Evolutionary conservation across 352 stramenopile genomes (phyloP), one percentile per base, ranked within the genome.

Genomic region (Phytophthora citrophthora): DNA sequence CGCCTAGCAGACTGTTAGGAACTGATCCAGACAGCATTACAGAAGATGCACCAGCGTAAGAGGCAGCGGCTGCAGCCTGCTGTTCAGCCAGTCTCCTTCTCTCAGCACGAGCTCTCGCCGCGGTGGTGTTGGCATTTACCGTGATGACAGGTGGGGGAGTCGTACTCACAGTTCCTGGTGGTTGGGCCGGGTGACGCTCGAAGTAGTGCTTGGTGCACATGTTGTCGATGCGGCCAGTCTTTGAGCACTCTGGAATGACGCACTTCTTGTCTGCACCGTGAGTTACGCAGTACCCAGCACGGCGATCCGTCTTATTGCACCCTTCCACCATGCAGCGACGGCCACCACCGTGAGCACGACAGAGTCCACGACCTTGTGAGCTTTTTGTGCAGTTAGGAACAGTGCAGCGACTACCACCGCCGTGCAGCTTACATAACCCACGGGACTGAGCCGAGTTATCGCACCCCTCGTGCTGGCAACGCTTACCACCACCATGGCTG

Each of bases 121-220:
- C 70, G 32, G 44, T 72, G 7, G 61, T 73, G 49, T 76, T 79
- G 11, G 67, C 67, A 53, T 75, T 74, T 20, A 74, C 62, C 39
- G 71, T 79, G 41, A 76, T 74, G 47, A 73, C 55, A 57, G 71
- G 67, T 58, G 71, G 58, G 5, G 71, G 67, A 11, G 71, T 79
- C 50, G 63, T 74, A 40, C 39, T 70, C 20, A 79, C 64, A 23
- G 62, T 68, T 61, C 67, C 71, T 61, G 71, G 62, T 10, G 72
- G 72, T 53, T 76, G 72, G 12, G 79, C 72, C 44, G 87, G 79
- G 58, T 93, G 82, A 46, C 81, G 81, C 55, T 92, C 85, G 54
- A 91, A 93, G 70, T 91, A 93, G 72, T 93, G 85, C 68, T 93
- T 93, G 8, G 85, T 91, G 47, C 85, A 93, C 77, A 93, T 85